phyloP scores from a whole-genome alignment of 192 early-diverging fungal species.

The Dissophora ornata region DNA sequence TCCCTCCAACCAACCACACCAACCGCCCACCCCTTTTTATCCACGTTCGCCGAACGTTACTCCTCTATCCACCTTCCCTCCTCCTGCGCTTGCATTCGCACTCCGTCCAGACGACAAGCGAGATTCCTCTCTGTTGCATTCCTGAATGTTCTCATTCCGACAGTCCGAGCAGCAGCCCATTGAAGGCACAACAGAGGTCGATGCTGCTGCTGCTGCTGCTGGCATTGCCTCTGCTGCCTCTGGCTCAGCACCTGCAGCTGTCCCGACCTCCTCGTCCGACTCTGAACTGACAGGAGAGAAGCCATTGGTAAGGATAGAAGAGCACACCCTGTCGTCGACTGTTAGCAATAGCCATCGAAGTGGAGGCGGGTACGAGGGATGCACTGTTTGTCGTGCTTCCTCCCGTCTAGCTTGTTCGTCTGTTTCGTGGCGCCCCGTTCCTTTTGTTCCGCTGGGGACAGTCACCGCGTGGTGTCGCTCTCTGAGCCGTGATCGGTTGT shows the following conservation, averaged over 20 bases:
- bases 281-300: neutral
- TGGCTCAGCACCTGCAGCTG: neutral
- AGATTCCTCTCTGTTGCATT: neutral
- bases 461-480: neutral
- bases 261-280: neutral
- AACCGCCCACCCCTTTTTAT: too few relatives aligned
- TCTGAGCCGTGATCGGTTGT: neutral
- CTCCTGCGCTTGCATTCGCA: neutral
- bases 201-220: neutral
- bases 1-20: too few relatives aligned
- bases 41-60: too few relatives aligned
- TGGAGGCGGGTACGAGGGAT: too few relatives aligned
- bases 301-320: constrained; percentile 2
- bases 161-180: neutral
- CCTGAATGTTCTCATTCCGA: constrained; percentile 28
- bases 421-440: neutral
- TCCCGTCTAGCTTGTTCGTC: too few relatives aligned
- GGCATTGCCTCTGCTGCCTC: neutral
- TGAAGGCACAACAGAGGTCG: too few relatives aligned
- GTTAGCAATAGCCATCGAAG: too few relatives aligned
- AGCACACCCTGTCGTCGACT: neutral
- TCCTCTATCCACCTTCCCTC: neutral
- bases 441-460: neutral
- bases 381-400: too few relatives aligned
- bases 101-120: neutral